These are phyloP conservation scores for Acer campestre DNA, from an alignment of 345 rosid species.

Conservation along the genomic window DNA sequence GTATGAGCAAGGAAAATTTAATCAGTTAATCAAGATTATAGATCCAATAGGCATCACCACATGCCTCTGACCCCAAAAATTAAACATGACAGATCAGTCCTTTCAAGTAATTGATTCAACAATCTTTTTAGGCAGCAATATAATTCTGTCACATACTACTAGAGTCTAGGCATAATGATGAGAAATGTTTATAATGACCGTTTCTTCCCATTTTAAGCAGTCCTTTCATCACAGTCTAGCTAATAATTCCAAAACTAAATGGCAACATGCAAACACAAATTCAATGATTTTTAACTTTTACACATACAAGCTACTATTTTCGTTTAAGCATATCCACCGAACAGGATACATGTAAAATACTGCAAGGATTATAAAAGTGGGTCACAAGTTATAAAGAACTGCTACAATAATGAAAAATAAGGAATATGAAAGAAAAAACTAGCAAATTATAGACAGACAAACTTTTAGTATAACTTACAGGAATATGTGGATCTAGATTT, in stretches of 20 bases:
- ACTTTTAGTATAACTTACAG: conserved; percentile 45
- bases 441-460: background rate
- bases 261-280: background rate
- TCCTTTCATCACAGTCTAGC: background rate
- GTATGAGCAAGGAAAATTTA: background rate
- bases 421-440: background rate
- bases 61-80: background rate
- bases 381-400: background rate
- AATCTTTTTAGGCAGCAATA: background rate
- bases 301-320: background rate
- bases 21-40: background rate
- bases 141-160: background rate
- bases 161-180: background rate
- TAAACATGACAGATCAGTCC: conserved; percentile 1
- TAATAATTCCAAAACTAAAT: background rate
- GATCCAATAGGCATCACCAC: background rate
- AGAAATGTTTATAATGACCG: background rate
- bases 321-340: background rate
- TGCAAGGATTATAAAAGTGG: background rate
- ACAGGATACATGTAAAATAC: background rate
- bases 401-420: conserved; percentile 2
- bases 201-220: background rate
- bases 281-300: background rate
- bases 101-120: background rate
- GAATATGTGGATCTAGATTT: conserved; percentile 55